Conservation (phyloP, 2,329 filamentous ascomycete genomes). For the Periglandula ipomoeae region DNA sequence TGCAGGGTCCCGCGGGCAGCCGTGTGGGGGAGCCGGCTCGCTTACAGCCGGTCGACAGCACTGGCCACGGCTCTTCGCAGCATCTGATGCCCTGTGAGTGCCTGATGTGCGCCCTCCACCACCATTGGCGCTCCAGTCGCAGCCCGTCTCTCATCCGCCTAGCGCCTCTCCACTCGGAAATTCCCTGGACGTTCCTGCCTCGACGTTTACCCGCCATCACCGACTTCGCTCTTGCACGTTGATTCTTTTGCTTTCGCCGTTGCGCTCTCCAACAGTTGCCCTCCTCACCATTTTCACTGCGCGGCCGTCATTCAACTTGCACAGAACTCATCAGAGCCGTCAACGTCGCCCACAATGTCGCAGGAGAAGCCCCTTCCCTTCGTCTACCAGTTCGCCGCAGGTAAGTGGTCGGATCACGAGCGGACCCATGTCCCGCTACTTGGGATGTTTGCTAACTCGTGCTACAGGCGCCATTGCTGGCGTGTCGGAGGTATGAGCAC, state of each 20-base stretch:
- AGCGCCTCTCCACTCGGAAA: slow-evolving; percentile 3
- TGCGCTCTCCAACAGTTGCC: neutral
- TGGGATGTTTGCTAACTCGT: slow-evolving; percentile 8
- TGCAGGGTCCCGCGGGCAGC: too few relatives aligned
- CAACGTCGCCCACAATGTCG: slow-evolving; percentile 43
- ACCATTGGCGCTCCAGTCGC: too few relatives aligned
- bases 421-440: neutral
- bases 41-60: too few relatives aligned
- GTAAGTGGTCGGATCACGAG: slow-evolving; percentile 37
- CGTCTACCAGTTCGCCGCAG: slow-evolving; percentile 89
- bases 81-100: too few relatives aligned
- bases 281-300: neutral
- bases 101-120: too few relatives aligned
- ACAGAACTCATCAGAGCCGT: slow-evolving; percentile 1
- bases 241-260: neutral
- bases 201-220: neutral
- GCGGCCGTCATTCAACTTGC: slow-evolving; percentile 13
- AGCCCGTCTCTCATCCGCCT: too few relatives aligned
- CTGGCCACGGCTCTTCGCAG: too few relatives aligned
- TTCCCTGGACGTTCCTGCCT: neutral
- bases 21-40: too few relatives aligned
- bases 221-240: slow-evolving; percentile 3
- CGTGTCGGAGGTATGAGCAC: slow-evolving; percentile 72
- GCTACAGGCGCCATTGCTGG: slow-evolving; percentile 76
- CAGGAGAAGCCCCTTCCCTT: slow-evolving; percentile 74